A percentile compares a stretch with the other conserved stretches of the same genome.
Evolutionary conservation across 148 eudicot genomes (phyloP).

Genomic region (Pouteria glomerata): DNA sequence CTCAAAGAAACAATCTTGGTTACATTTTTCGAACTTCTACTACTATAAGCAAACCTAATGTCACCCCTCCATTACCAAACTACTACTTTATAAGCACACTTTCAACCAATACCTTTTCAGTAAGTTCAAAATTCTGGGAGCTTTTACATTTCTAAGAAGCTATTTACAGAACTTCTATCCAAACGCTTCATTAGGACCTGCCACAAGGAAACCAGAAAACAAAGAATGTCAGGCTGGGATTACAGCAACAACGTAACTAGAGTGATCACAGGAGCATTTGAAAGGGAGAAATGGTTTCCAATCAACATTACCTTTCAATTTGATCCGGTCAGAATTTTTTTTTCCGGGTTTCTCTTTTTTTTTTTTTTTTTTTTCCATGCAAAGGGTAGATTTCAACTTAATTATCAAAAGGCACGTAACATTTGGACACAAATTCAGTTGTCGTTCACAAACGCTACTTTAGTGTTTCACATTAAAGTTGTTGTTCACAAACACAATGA

Average conservation of each 20-base stretch:
- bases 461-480: too few relatives aligned
- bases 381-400: too few relatives aligned
- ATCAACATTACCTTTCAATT: neutral
- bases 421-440: too few relatives aligned
- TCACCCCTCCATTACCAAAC: neutral
- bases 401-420: too few relatives aligned
- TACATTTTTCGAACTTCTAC: neutral
- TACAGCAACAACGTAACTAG: neutral
- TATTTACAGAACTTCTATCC: slow-evolving; percentile 14
- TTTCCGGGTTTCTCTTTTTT: too few relatives aligned
- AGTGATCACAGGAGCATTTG: neutral
- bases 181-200: slow-evolving; percentile 10
- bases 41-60: neutral
- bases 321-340: too few relatives aligned
- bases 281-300: neutral
- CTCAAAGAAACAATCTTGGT: neutral
- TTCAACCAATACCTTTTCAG: slow-evolving; percentile 7
- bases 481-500: too few relatives aligned
- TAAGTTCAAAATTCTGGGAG: slow-evolving; percentile 4
- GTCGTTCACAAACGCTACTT: too few relatives aligned
- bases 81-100: neutral
- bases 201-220: slow-evolving; percentile 1
- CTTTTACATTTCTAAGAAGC: slow-evolving; percentile 5
- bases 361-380: too few relatives aligned
- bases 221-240: neutral